Base-by-base conservation (phyloP, 2,329 filamentous ascomycete species). In the Beauveria sp. region DNA sequence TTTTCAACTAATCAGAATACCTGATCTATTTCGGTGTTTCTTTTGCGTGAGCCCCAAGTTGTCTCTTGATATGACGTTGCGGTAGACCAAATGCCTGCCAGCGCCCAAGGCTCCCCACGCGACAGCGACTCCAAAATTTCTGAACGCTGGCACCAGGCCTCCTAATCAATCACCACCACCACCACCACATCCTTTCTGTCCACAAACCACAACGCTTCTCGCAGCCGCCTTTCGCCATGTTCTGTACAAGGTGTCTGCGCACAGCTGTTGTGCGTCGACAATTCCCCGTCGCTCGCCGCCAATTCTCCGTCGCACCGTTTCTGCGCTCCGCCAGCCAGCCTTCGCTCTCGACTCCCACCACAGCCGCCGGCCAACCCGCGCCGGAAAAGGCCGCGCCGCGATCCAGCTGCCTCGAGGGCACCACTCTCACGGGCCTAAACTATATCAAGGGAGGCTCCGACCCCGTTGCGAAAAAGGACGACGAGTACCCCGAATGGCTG, bases 401-500 rank as follows among this genome's bases (percentile, higher is more conserved):
- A 63, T 85, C 82, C 8, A 81, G 80, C 30, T 87, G 88, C 67
- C 77, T 81, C 3, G 84, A 86, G 5, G 91, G 91, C 40, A 91
- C 88, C 16, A 75, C 86, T 16, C 78, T 96, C 47, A 85, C 79
- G 60, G 90, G 90, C 1, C 77, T 96, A 61, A 93, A 91, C 74
- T 93, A 89, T 74, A 75, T 87, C 69, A 95, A 95, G 78, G 85
- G 83, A 66, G 82, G 83, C 70, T 76, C 80, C 42, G 90, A 93
- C 70, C 90, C 91, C 0, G 78, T 93, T 6, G 91, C 91, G 10
- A 73, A 86, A 68, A 79, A 86, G 40, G 91, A 96, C 67, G 79
- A 85, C 24, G 88, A 89, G 64, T 96, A 96, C 74, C 91, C 91
- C 3, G 79, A 78, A 26, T 96, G 91, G 91, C 74, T 96, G 64